Percentiles rank a stretch among this genome's conserved stretches.
These are phyloP conservation scores for Cryphonectria naterciae DNA, from an alignment of 2,329 filamentous ascomycete genomes.

Conservation along the genomic window DNA sequence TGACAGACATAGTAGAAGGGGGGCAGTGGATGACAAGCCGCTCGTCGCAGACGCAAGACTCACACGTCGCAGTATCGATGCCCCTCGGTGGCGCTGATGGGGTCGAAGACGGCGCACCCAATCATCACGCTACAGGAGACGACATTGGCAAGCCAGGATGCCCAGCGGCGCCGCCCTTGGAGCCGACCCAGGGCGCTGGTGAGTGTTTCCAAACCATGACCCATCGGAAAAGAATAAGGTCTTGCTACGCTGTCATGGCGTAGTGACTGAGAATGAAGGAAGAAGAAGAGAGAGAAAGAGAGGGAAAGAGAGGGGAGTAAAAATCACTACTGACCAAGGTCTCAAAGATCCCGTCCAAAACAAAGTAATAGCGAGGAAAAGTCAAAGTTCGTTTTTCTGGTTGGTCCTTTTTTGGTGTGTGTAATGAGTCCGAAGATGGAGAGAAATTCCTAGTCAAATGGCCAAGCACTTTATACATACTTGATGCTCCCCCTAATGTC, in stretches of 20 bases:
- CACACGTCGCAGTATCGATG: slow-evolving; percentile 8
- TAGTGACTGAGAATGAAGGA: neutral
- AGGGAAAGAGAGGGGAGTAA: neutral
- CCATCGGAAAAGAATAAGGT: neutral
- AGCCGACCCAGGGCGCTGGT: neutral
- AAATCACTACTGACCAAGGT: neutral
- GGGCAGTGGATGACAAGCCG: neutral
- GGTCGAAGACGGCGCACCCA: slow-evolving; percentile 3
- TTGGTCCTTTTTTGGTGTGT: neutral
- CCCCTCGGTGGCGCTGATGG: neutral
- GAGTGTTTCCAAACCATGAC: slow-evolving; percentile 3
- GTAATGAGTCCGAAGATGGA: neutral
- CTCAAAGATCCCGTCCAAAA: neutral
- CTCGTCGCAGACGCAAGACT: neutral
- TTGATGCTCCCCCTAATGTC: neutral
- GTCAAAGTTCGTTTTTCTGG: neutral
- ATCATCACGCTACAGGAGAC: slow-evolving; percentile 14
- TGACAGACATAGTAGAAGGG: neutral
- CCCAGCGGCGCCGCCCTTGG: neutral
- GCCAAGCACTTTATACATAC: neutral
- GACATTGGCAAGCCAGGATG: slow-evolving; percentile 1
- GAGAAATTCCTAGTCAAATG: neutral
- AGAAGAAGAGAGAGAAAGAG: neutral
- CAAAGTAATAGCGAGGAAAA: neutral
- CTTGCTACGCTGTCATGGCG: neutral